Evolutionary conservation across 371 early-diverging fungal genomes (phyloP), one percentile per base, ranked within the genome.

Genomic region (Saksenaea oblongispora): DNA sequence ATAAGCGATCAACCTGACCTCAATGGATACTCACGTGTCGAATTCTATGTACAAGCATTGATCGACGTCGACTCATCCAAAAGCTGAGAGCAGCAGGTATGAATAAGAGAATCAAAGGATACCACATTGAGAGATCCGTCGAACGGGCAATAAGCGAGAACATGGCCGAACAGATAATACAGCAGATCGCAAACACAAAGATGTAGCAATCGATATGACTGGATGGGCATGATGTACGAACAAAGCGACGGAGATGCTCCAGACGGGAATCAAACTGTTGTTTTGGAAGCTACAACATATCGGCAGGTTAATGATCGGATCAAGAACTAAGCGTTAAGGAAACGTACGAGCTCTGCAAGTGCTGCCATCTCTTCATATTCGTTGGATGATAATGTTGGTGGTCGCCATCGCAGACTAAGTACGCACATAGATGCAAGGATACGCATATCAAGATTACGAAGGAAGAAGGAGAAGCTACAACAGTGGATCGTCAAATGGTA

Each of bases 121-220:
- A 79, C 79, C 79, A 79, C 79, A 79, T 79, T 22, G 79, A 79
- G 11, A 79, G 74, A 62, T 66, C 60, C 3, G 74, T 63, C 10
- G 79, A 75, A 11, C 74, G 69, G 9, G 79, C 79, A 37, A 73
- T 64, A 37, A 79, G 66, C 2, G 79, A 75, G 55, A 79, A 79
- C 0, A 67, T 68, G 36, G 76, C 79, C 13, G 79, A 79, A 44
- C 74, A 75, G 27, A 71, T 58, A 10, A 79, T 66, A 54, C 73
- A 79, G 9, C 70, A 11, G 3, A 79, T 65, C 27, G 74, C 71
- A 24, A 79, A 24, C 1, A 72, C 44, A 55, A 74, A 79, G 0
- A 79, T 63, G 47, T 79, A 79, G 34, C 70, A 76, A 54, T 79
- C 79, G 17, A 66, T 34, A 70, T 79, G 72, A 36, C 69, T 72